A percentile compares a stretch with the other conserved stretches of the same genome.
Conservation (phyloP, 345 rosid species). For the Eucalyptus melliodora region DNA sequence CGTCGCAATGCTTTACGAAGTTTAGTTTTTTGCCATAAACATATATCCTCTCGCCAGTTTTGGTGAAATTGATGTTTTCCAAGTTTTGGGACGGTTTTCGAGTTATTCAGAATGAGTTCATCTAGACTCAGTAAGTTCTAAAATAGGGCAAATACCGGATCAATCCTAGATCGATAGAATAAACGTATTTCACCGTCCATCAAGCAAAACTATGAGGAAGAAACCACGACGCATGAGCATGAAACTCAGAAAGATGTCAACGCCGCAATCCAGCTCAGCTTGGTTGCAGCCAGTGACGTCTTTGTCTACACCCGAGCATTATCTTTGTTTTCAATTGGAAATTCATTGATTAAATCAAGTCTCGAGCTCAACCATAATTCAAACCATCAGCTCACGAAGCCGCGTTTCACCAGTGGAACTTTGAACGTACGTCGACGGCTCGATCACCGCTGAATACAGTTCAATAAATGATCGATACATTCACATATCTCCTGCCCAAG, state of each 20-base stretch:
- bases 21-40: neutral
- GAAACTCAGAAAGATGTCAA: neutral
- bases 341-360: neutral
- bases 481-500: neutral
- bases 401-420: neutral
- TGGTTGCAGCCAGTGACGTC: neutral
- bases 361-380: neutral
- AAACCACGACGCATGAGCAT: neutral
- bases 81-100: neutral
- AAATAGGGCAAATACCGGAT: neutral
- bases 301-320: neutral
- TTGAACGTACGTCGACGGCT: neutral
- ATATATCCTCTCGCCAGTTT: neutral
- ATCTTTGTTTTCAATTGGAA: neutral
- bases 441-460: neutral
- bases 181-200: no score
- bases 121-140: neutral
- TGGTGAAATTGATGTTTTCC: neutral
- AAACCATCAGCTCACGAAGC: neutral
- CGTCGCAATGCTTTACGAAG: neutral
- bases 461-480: neutral
- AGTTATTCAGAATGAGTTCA: neutral
- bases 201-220: no score
- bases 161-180: no score
- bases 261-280: neutral